Evolutionary conservation across 78 protist species (phyloP), one percentile per base, ranked within the genome.

Genomic region (Dictyostelium intermedium): DNA sequence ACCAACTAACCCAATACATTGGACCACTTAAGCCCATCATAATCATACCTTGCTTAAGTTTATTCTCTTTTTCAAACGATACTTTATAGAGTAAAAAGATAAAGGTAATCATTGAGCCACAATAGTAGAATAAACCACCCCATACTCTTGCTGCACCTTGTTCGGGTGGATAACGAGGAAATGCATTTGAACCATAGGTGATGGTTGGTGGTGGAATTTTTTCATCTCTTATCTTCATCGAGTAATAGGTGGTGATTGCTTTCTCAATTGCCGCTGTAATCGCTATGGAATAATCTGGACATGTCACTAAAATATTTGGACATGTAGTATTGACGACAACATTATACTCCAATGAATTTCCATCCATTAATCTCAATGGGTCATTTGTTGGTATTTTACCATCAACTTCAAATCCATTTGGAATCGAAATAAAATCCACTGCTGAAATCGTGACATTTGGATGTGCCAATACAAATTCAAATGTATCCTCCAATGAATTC

Each of bases 11-110:
- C 91, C 86, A 93, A 70, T 93, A 93, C 60, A 77, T 85, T 25
- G 84, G 37, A 5, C 81, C 96, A 32, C 47, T 47, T 3, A 93
- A 84, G 9, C 96, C 96, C 93, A 93, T 93, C 91, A 93, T 84
- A 16, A 63, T 45, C 96, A 93, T 93, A 61, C 91, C 89, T 20
- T 56, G 77, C 18, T 85, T 83, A 6, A 93, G 39, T 20, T 86
- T 78, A 25, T 83, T 43, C 70, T 93, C 93, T 45, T 92, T 91
- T n/a, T 91, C 95, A 63, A 37, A 83, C 13, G 91, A 61, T 1
- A 91, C 53, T 20, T 91, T 83, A 74, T 84, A 84, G 18, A 91
- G 14, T 30, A 91, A 25, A 34, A 83, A 84, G 13, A 91, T 78
- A 66, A 91, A 84, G 2, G 91, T 37, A 47, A 91, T 84, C 95